Conservation (phyloP, 2,329 filamentous ascomycete species). For the Stemphylium beticola region DNA sequence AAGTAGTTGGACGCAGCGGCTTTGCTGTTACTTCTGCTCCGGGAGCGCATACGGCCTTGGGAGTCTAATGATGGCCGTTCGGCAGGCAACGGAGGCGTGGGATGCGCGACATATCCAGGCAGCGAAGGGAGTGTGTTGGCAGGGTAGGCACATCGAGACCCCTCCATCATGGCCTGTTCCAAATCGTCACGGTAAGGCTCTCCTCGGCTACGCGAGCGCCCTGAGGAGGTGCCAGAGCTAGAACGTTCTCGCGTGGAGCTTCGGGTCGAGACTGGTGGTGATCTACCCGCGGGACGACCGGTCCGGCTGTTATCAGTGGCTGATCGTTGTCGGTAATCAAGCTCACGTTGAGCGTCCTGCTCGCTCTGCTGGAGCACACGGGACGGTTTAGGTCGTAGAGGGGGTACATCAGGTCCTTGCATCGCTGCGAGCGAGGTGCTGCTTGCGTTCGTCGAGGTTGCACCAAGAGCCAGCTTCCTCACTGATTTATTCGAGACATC, state of each 20-base stretch:
- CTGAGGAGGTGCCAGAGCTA: constrained; percentile 59
- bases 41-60: constrained; percentile 37
- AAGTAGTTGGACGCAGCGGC: constrained; percentile 43
- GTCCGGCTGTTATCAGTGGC: constrained; percentile 45
- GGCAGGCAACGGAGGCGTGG: constrained; percentile 36
- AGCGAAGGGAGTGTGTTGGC: constrained; percentile 43
- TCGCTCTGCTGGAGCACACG: constrained; percentile 44
- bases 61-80: constrained; percentile 38
- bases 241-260: constrained; percentile 59
- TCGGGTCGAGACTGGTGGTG: constrained; percentile 50
- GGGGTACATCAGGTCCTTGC: constrained; percentile 31
- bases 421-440: constrained; percentile 41
- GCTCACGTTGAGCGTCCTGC: constrained; percentile 43
- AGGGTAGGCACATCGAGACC: constrained; percentile 43
- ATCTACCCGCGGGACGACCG: constrained; percentile 37
- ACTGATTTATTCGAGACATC: constrained; percentile 61
- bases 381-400: constrained; percentile 38
- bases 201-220: constrained; percentile 61
- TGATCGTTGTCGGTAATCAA: constrained; percentile 39
- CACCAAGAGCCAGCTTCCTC: constrained; percentile 66
- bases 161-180: constrained; percentile 57
- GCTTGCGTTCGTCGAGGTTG: constrained; percentile 46
- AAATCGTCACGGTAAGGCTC: constrained; percentile 60
- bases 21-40: constrained; percentile 50
- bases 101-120: constrained; percentile 40